phyloP scores from a whole-genome alignment of 306 rosid species.

The Vicia villosa region DNA sequence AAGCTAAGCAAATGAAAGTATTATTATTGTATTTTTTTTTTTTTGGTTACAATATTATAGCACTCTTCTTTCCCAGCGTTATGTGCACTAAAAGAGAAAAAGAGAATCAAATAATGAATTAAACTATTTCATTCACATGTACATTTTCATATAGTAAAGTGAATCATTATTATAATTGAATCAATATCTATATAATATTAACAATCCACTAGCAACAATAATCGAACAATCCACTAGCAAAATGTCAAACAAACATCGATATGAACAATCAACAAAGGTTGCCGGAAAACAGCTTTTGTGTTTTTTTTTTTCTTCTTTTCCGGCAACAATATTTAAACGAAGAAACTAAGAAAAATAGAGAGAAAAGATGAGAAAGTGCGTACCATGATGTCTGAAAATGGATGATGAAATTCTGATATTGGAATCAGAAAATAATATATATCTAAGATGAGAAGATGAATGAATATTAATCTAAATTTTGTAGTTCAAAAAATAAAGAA shows the following conservation, averaged over 20 bases:
- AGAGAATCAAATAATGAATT: slow-evolving; percentile 20
- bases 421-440: neutral
- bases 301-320: neutral
- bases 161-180: neutral
- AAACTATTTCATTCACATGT: neutral
- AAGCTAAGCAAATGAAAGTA: neutral
- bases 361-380: neutral
- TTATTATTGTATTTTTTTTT: neutral
- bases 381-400: slow-evolving; percentile 20
- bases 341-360: neutral
- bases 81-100: slow-evolving; percentile 22
- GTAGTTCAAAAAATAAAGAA: too few species aligned
- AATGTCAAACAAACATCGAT: neutral
- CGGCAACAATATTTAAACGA: neutral
- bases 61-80: neutral
- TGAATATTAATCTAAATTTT: neutral
- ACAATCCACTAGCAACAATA: too few species aligned
- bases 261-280: neutral
- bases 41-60: neutral
- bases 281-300: slow-evolving; percentile 2
- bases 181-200: neutral
- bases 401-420: neutral
- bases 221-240: neutral
- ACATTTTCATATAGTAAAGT: too few species aligned
- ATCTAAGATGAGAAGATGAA: slow-evolving; percentile 2